Evolutionary conservation across 306 rosid genomes (phyloP).

Genomic region (Quercus alba): DNA sequence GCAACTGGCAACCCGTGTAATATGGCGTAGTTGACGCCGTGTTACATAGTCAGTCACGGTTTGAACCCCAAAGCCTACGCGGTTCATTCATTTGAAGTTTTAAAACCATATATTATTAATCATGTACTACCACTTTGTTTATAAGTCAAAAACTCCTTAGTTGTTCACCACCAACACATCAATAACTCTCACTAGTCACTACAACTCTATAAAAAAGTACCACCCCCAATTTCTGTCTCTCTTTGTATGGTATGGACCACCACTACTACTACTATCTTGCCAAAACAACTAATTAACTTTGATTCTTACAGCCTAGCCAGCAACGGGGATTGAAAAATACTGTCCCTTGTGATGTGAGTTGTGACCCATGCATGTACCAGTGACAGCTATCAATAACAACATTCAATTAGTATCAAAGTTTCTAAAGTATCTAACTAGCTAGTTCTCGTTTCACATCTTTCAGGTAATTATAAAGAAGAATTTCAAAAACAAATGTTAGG

Average conservation of each 20-base stretch:
- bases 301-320: not conserved
- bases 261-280: not conserved
- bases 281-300: not conserved
- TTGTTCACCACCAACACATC: slow-evolving; percentile 15
- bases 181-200: not conserved
- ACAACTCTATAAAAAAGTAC: not conserved
- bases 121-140: too few relatives aligned
- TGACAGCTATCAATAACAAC: not conserved
- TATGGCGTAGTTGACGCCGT: slow-evolving; percentile 18
- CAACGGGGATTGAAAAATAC: not conserved
- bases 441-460: too few relatives aligned
- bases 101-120: too few relatives aligned
- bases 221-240: not conserved
- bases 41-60: not conserved
- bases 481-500: too few relatives aligned
- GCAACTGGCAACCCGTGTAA: not conserved
- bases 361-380: not conserved
- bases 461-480: too few relatives aligned
- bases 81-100: too few relatives aligned
- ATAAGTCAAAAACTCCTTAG: not conserved
- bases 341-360: not conserved
- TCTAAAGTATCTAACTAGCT: too few relatives aligned
- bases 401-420: too few relatives aligned
- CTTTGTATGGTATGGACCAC: not conserved
- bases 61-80: not conserved